Percentiles rank a stretch among this genome's conserved stretches.
These are phyloP conservation scores for Symmetrospora coprosmae DNA, from an alignment of 768 basidiomycete genomes.

Conservation along the genomic window DNA sequence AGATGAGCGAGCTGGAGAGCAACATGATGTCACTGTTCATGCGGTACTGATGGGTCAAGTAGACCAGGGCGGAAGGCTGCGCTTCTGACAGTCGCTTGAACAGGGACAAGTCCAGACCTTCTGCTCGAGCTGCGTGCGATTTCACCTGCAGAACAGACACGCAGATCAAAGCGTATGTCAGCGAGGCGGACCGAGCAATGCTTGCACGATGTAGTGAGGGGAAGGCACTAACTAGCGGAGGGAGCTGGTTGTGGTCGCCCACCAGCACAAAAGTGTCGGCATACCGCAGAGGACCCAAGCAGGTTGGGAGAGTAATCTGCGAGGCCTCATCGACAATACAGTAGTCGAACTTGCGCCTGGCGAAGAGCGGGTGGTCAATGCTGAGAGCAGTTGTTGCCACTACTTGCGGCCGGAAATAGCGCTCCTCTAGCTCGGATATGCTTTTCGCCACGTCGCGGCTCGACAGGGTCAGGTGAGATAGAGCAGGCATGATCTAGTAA, in stretches of 20 bases:
- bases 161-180: background rate
- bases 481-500: conserved; percentile 64
- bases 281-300: conserved; percentile 77
- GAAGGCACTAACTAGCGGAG: conserved; percentile 56
- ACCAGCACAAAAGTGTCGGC: conserved; percentile 86
- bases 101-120: conserved; percentile 74
- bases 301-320: conserved; percentile 89
- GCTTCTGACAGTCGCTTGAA: conserved; percentile 78
- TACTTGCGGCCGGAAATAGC: conserved; percentile 73
- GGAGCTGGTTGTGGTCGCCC: conserved; percentile 93
- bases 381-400: conserved; percentile 92
- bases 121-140: conserved; percentile 60
- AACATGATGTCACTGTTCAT: conserved; percentile 96
- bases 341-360: conserved; percentile 73
- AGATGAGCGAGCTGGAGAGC: conserved; percentile 74
- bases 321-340: conserved; percentile 98
- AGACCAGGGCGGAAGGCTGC: conserved; percentile 57
- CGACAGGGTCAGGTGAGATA: conserved; percentile 56
- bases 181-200: background rate
- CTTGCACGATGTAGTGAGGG: background rate
- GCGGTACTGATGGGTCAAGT: conserved; percentile 76
- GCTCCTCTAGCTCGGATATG: conserved; percentile 67
- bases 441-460: conserved; percentile 47
- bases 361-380: conserved; percentile 80
- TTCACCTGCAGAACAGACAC: conserved; percentile 48